Conservation (phyloP, 169 alveolate species). For the Babesia gibsoni region DNA sequence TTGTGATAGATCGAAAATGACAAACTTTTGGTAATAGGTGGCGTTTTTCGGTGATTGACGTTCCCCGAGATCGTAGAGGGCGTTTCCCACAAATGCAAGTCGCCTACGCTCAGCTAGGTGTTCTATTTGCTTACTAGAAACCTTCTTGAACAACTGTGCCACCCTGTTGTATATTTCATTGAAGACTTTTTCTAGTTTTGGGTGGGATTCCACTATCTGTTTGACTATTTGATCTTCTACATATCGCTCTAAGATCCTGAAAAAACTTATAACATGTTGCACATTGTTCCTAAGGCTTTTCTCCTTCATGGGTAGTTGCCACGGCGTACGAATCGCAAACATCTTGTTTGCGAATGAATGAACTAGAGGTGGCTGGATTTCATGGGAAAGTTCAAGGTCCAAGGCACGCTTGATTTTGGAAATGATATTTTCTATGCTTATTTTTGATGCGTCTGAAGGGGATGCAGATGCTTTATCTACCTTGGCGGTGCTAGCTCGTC, state of each 20-base stretch:
- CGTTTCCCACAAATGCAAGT: constrained; percentile 52
- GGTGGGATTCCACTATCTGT: constrained; percentile 2
- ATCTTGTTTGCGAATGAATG: constrained; percentile 52
- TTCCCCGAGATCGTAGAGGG: constrained; percentile 67
- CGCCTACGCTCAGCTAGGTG: constrained; percentile 28
- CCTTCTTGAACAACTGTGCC: constrained; percentile 21
- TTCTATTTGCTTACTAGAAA: neutral
- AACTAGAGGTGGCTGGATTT: constrained; percentile 43
- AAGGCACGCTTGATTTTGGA: constrained; percentile 37
- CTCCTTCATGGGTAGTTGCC: constrained; percentile 74
- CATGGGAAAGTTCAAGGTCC: constrained; percentile 10
- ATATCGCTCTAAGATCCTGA: constrained; percentile 67
- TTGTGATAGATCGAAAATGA: constrained; percentile 66
- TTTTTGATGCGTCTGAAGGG: neutral
- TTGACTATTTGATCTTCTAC: constrained; percentile 23
- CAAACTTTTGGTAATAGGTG: constrained; percentile 70
- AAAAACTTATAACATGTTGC: constrained; percentile 63
- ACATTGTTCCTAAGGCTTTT: constrained; percentile 70
- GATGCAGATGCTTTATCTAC: neutral
- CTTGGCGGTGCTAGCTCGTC: neutral
- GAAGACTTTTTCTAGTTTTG: constrained; percentile 22
- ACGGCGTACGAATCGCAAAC: constrained; percentile 75
- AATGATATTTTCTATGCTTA: neutral
- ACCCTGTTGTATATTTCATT: constrained; percentile 36
- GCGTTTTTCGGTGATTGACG: constrained; percentile 60